Base-by-base conservation (phyloP, 495 filamentous ascomycete genomes). In the Mytilinidion resinicola region DNA sequence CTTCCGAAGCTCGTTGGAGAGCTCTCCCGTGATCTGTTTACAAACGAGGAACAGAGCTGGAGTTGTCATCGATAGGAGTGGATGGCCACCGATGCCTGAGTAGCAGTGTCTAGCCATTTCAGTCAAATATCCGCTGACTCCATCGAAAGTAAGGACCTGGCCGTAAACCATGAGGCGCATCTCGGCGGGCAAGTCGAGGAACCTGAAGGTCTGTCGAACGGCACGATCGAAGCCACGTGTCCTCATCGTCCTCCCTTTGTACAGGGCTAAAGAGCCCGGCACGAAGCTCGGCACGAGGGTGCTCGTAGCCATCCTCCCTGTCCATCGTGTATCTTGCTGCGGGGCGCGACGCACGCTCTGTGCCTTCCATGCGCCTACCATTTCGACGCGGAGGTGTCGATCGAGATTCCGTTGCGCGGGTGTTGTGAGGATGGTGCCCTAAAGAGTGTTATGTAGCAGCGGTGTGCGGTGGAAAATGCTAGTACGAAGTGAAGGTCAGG, bases 91-190 rank as follows among this genome's bases (percentile, higher is more conserved):
- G 42, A 30, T 30, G 25, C 25, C 25, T 30, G 25, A 30, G 25
- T 30, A 30, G 3, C 2, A 30, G 19, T 44, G 8, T 44, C 8
- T n/a, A 8, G 14, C 41, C 41, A 3, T 19, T 4, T 53, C 33
- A 33, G 5, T 36, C 19, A 53, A 25, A 17, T 36, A 53, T 37
- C 33, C 15, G 37, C 25, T 53, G n/a, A 37, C 33, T 21, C 51
- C 51, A 25, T 53, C 10, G 51, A 53, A 53, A 25, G 2, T 53
- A 34, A 53, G 10, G 10, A 41, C 21, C 3, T 36, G 10, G 10
- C 17, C 30, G 51, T 53, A 53, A 17, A 53, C 21, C 33, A 53
- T 53, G 15, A 53, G 14, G 12, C 51, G 51, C 0, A 53, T 21
- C 33, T 53, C 51, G 8, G 51, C 25, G 10, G 34, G 34, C 9